Evolutionary conservation across 768 basidiomycete species (phyloP).

Genomic region (Dioszegia crocea): DNA sequence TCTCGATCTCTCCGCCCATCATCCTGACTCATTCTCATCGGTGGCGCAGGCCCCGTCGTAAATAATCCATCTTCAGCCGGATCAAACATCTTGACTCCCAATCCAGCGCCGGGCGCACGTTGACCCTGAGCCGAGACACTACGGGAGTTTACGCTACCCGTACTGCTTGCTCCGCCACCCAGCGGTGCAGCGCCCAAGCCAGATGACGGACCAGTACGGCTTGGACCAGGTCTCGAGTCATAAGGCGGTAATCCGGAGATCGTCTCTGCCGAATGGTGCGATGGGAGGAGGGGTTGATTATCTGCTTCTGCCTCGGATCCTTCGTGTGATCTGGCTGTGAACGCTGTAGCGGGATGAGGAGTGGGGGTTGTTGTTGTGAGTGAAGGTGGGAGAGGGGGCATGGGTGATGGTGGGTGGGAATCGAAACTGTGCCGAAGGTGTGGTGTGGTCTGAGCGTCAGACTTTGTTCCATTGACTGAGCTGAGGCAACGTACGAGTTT

Average conservation of each 20-base stretch:
- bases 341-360: neutral
- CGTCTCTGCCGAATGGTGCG: neutral
- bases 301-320: neutral
- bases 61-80: neutral
- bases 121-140: neutral
- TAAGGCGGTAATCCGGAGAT: neutral
- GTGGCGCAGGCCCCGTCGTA: no score
- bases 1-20: slow-evolving; percentile 32
- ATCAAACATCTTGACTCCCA: slow-evolving; percentile 4
- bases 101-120: neutral
- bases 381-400: neutral
- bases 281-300: neutral
- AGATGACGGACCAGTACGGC: neutral
- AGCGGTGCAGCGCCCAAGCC: no score
- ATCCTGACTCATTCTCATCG: neutral
- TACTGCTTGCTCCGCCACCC: no score
- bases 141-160: neutral
- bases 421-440: neutral
- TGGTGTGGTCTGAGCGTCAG: neutral
- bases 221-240: neutral
- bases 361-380: neutral
- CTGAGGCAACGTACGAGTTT: slow-evolving; percentile 17
- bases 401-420: neutral
- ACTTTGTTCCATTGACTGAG: no score
- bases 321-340: no score